Conservation (phyloP, 768 basidiomycete genomes). For the Russula brevipes region DNA sequence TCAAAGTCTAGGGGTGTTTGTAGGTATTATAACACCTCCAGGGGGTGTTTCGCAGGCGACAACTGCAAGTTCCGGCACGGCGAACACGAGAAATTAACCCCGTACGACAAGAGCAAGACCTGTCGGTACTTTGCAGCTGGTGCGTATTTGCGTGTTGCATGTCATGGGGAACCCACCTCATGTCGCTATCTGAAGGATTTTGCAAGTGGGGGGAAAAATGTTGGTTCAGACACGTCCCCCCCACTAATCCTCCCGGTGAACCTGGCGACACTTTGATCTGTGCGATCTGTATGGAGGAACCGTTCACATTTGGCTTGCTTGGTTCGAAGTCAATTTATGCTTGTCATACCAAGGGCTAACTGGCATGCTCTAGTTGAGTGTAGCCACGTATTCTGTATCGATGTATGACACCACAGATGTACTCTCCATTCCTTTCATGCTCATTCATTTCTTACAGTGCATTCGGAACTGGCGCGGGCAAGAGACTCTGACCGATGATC, state of each 20-base stretch:
- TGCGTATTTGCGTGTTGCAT: conserved; percentile 27
- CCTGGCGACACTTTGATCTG: conserved; percentile 47
- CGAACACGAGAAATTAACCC: conserved; percentile 47
- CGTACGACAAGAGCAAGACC: conserved; percentile 64
- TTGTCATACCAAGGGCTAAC: conserved; percentile 11
- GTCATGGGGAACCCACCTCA: not conserved
- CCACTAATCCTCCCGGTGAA: conserved; percentile 5
- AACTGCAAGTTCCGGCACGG: conserved; percentile 77
- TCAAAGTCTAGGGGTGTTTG: conserved; percentile 70
- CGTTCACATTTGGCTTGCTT: conserved; percentile 62
- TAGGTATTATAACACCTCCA: conserved; percentile 53
- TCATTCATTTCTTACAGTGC: conserved; percentile 43
- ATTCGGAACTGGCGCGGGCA: conserved; percentile 74
- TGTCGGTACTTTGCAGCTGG: conserved; percentile 63
- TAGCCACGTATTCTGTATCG: conserved; percentile 71
- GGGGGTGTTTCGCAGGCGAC: conserved; percentile 67
- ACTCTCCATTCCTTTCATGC: not conserved
- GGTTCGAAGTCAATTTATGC: conserved; percentile 35
- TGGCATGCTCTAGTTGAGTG: conserved; percentile 50
- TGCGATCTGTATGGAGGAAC: conserved; percentile 71
- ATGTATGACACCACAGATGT: conserved; percentile 38
- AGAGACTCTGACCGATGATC: conserved; percentile 46
- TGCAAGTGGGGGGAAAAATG: conserved; percentile 66
- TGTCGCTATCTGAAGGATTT: conserved; percentile 43
- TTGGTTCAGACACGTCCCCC: conserved; percentile 64